Conservation (phyloP, 2,329 filamentous ascomycete genomes). For the Fusarium coicis region DNA sequence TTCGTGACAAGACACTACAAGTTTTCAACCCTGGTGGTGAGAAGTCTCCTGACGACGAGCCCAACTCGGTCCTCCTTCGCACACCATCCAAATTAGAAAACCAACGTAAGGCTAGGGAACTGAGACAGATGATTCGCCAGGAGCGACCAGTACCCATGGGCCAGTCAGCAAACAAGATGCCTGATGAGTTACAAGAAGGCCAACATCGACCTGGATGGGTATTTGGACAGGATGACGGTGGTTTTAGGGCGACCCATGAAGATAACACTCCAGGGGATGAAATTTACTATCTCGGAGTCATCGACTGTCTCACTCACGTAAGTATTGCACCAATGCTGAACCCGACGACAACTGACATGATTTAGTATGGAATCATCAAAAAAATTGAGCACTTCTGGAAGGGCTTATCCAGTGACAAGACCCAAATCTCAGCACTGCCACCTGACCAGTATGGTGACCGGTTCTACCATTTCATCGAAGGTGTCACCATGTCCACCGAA, state of each 20-base stretch:
- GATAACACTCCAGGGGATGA: conserved; percentile 86
- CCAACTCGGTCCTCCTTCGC: conserved; percentile 76
- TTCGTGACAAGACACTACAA: conserved; percentile 87
- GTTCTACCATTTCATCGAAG: conserved; percentile 91
- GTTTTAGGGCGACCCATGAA: conserved; percentile 92
- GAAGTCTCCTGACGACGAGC: conserved; percentile 64
- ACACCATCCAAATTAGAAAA: conserved; percentile 95
- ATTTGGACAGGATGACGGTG: conserved; percentile 95
- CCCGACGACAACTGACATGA: conserved; percentile 40
- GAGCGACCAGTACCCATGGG: conserved; percentile 95
- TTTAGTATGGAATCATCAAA: conserved; percentile 91
- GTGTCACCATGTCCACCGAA: conserved; percentile 90
- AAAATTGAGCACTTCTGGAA: conserved; percentile 98
- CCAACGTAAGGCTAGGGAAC: conserved; percentile 87
- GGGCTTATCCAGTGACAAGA: conserved; percentile 83
- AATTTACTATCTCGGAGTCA: conserved; percentile 98
- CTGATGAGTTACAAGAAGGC: conserved; percentile 83
- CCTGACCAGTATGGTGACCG: conserved; percentile 92
- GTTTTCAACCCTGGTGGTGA: conserved; percentile 93
- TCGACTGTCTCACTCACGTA: conserved; percentile 97
- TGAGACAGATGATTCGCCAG: conserved; percentile 90
- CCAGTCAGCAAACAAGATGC: conserved; percentile 85
- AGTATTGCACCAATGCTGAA: conserved; percentile 53
- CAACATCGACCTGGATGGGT: conserved; percentile 76
- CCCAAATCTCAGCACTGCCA: conserved; percentile 91